Evolutionary conservation across 2,329 filamentous ascomycete species (phyloP).

Genomic region (Dactylonectria macrodidyma): DNA sequence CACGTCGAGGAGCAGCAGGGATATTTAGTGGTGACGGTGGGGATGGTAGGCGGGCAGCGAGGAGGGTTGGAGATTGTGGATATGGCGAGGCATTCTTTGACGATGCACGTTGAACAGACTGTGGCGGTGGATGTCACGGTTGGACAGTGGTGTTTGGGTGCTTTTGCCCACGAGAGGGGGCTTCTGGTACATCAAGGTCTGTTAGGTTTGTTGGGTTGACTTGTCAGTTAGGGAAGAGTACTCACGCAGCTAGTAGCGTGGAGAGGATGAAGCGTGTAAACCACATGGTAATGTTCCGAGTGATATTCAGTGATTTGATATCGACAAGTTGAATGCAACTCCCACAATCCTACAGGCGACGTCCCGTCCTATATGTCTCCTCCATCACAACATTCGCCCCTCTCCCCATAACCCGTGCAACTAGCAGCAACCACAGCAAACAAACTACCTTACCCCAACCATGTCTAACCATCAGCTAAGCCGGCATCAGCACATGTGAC

Average conservation of each 20-base stretch:
- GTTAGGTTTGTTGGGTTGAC: neutral
- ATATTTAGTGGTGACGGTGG: conserved; percentile 47
- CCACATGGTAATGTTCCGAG: conserved; percentile 16
- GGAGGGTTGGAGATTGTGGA: conserved; percentile 51
- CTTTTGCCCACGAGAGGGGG: conserved; percentile 7
- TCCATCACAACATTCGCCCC: neutral
- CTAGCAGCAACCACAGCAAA: conserved; percentile 1
- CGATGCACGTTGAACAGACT: conserved; percentile 52
- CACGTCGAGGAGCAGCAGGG: conserved; percentile 43
- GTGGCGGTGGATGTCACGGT: conserved; percentile 52
- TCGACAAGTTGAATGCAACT: neutral
- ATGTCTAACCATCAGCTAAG: conserved; percentile 5
- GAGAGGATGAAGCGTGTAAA: conserved; percentile 14
- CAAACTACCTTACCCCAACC: too few species aligned
- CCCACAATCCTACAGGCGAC: neutral
- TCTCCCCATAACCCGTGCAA: neutral
- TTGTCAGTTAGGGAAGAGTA: neutral
- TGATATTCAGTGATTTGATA: too few species aligned
- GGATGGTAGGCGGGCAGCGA: conserved; percentile 47
- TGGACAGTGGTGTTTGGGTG: conserved; percentile 46
- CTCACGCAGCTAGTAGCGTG: conserved; percentile 21
- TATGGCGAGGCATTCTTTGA: conserved; percentile 49
- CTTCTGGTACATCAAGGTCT: neutral
- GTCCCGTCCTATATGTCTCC: neutral
- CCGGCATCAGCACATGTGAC: neutral